A percentile compares a stretch with the other conserved stretches of the same genome.
These are phyloP conservation scores for Yamadazyma oceani DNA, from an alignment of 1,139 yeast species.

Conservation along the genomic window DNA sequence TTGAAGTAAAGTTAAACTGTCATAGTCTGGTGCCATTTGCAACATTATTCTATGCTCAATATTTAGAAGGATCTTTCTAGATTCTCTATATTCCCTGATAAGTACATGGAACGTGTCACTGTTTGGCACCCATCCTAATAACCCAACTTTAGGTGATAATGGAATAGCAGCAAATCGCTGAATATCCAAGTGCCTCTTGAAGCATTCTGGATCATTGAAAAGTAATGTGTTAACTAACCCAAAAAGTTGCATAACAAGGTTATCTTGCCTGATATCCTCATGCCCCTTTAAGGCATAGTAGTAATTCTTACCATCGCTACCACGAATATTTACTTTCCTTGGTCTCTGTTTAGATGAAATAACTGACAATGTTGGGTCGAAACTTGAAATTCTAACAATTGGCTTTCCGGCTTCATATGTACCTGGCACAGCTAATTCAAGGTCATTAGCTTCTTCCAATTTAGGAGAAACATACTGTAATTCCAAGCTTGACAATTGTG, in stretches of 20 bases:
- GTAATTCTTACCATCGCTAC: slow-evolving; percentile 91
- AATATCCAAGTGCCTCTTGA: slow-evolving; percentile 91
- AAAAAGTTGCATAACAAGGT: slow-evolving; percentile 95
- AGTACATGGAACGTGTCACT: slow-evolving; percentile 95
- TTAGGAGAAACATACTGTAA: slow-evolving; percentile 93
- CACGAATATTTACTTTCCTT: slow-evolving; percentile 72
- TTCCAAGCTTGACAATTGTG: slow-evolving; percentile 83
- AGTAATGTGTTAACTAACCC: slow-evolving; percentile 91
- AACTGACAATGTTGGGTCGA: slow-evolving; percentile 85
- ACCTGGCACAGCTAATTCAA: slow-evolving; percentile 92
- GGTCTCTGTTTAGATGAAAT: slow-evolving; percentile 97
- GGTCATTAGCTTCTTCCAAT: slow-evolving; percentile 70
- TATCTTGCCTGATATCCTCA: slow-evolving; percentile 97
- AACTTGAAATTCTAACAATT: slow-evolving; percentile 64
- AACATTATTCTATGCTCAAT: slow-evolving; percentile 95
- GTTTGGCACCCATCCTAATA: slow-evolving; percentile 96
- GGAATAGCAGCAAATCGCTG: slow-evolving; percentile 94
- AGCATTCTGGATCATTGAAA: slow-evolving; percentile 90
- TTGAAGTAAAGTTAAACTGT: slow-evolving; percentile 80
- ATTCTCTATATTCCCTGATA: slow-evolving; percentile 89
- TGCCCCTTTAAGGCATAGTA: slow-evolving; percentile 86
- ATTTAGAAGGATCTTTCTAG: slow-evolving; percentile 82
- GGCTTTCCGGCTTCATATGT: slow-evolving; percentile 87
- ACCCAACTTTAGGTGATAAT: slow-evolving; percentile 93
- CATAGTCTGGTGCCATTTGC: slow-evolving; percentile 98